phyloP scores from a whole-genome alignment of 1,284 basidiomycete genomes.

The Leccinum pseudoinsigne region DNA sequence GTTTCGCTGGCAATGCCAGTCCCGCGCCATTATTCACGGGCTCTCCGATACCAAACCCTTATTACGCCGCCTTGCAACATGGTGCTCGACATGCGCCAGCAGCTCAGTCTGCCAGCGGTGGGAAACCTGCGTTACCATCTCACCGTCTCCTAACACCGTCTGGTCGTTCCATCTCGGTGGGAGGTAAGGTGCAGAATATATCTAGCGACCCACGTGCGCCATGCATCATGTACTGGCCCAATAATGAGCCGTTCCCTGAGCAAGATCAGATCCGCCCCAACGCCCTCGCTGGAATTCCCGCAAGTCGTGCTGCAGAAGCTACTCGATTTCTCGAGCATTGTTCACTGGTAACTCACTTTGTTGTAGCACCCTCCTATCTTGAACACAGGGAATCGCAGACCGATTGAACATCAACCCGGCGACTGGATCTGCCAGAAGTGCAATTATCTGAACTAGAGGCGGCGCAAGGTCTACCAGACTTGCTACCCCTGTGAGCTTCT shows the following conservation, averaged over 20 bases:
- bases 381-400: conserved; percentile 87
- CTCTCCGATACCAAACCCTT: conserved; percentile 28
- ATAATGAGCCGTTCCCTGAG: conserved; percentile 78
- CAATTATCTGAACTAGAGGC: conserved; percentile 83
- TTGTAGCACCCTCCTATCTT: conserved; percentile 76
- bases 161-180: conserved; percentile 67
- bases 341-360: conserved; percentile 4
- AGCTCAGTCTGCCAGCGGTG: conserved; percentile 17
- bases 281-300: conserved; percentile 50
- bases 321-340: background rate
- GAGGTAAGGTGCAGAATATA: conserved; percentile 76
- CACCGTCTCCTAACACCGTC: conserved; percentile 74
- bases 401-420: conserved; percentile 85
- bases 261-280: conserved; percentile 72
- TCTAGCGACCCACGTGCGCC: conserved; percentile 66
- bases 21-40: conserved; percentile 13
- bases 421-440: conserved; percentile 88
- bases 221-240: conserved; percentile 85
- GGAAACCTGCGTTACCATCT: conserved; percentile 37
- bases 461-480: conserved; percentile 86
- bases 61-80: conserved; percentile 21
- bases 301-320: conserved; percentile 34
- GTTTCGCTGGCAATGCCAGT: conserved; percentile 35
- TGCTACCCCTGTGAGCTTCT: conserved; percentile 68
- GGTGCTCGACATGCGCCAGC: conserved; percentile 16